Evolutionary conservation across 2,329 filamentous ascomycete genomes (phyloP), one percentile per base, ranked within the genome.

Genomic region (Colletotrichum somersetense): DNA sequence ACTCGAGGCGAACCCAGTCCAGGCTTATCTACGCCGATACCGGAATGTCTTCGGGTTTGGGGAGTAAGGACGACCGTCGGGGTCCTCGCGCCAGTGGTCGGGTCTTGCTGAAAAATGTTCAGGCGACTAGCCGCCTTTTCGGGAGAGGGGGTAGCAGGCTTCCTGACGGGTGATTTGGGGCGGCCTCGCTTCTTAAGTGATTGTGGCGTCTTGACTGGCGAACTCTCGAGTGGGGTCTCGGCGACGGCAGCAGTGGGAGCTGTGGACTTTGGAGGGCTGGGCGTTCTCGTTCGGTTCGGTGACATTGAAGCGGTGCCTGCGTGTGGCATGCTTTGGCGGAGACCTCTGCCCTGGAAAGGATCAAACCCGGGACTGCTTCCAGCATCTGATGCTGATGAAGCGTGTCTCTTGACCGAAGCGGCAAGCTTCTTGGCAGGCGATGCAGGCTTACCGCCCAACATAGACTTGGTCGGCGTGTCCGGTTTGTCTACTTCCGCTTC

Each of bases 1-100:
- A 96, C 88, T 64, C 89, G 90, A 6, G 93, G 93, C 0, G 93
- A 96, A 8, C 93, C 93, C 66, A 95, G 86, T 0, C 93, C 93
- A 73, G 87, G 83, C 74, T 89, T 89, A 76, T 94, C 93, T 73
- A 89, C 88, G 30, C 93, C 92, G 73, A 95, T 78, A 0, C 92
- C 92, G 18, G 91, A 92, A 20, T 91, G 88, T 56, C 85, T 85
- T 38, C 91, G 86, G 46, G 80, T 80, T 70, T 89, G 87, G 3
- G 91, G 90, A 3, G 88, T 92, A 8, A 94, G 80, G 16, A 93
- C 82, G 62, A 93, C 86, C 23, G 86, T 88, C 18, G 92, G 92
- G 1, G 90, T 92, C 23, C 86, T 85, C 44, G 84, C 78, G 3
- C 90, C 90, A 6, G 87, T 90, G 26, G 79, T 80, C 4, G 81